These are phyloP conservation scores for Schwanniomyces yamadae DNA, from an alignment of 805 yeast genomes.

Conservation along the genomic window DNA sequence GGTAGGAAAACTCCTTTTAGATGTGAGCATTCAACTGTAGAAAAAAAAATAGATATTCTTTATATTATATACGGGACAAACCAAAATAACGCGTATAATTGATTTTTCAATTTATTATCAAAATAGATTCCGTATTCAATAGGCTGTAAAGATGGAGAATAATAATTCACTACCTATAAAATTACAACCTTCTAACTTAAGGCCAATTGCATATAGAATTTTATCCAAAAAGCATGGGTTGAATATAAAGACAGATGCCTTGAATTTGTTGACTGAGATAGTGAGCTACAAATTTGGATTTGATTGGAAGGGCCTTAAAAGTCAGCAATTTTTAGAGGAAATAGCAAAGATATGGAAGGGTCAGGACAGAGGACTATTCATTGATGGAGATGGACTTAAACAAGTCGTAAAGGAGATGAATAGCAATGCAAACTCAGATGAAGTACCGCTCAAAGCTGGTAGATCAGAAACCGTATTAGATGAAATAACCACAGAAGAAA, in stretches of 20 bases:
- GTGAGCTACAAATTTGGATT: conserved; percentile 77
- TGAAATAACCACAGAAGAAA: conserved; percentile 12
- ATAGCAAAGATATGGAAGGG: conserved; percentile 83
- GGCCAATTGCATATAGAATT: conserved; percentile 90
- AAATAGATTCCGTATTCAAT: too few species aligned
- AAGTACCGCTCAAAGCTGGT: conserved; percentile 3
- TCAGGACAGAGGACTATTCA: conserved; percentile 82
- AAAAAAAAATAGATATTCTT: background rate
- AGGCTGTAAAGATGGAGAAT: conserved; percentile 13
- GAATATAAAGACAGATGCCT: conserved; percentile 83
- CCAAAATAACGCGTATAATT: background rate
- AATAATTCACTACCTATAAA: conserved; percentile 58
- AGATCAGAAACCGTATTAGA: conserved; percentile 25
- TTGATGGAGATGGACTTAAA: conserved; percentile 70
- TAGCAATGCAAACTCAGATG: conserved; percentile 4
- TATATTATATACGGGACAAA: background rate
- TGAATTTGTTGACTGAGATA: conserved; percentile 67
- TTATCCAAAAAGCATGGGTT: conserved; percentile 90
- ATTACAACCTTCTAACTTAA: conserved; percentile 74
- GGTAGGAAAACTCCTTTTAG: too few species aligned
- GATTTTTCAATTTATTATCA: background rate
- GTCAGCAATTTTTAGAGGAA: conserved; percentile 68
- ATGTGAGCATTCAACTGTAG: too few species aligned
- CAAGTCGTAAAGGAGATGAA: conserved; percentile 60
- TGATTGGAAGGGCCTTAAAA: conserved; percentile 74